Evolutionary conservation across 2,329 filamentous ascomycete genomes (phyloP).

Genomic region (Ascocoryne sarcoides): DNA sequence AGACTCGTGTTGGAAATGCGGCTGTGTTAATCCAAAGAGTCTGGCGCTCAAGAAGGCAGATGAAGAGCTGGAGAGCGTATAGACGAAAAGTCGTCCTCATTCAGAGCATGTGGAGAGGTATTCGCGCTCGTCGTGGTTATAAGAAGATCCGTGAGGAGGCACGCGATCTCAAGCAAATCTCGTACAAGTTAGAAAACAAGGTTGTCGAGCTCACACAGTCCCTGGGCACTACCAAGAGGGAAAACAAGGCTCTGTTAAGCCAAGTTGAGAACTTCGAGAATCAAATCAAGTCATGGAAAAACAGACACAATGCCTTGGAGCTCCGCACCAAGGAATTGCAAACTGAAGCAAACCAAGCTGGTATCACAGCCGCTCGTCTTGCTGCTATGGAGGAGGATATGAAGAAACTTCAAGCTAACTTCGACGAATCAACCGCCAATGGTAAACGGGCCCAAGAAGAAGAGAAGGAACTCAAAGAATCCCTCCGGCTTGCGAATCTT

Average conservation of each 20-base stretch:
- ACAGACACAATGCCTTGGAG: conserved; percentile 81
- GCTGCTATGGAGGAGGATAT: conserved; percentile 93
- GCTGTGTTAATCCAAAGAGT: conserved; percentile 82
- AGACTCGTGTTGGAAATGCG: conserved; percentile 87
- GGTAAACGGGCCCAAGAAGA: conserved; percentile 94
- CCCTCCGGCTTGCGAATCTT: conserved; percentile 65
- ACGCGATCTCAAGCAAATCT: conserved; percentile 97
- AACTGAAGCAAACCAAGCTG: conserved; percentile 92
- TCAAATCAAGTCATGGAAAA: conserved; percentile 95
- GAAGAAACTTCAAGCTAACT: conserved; percentile 78
- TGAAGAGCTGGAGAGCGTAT: conserved; percentile 79
- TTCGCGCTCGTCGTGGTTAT: conserved; percentile 70
- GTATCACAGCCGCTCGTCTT: conserved; percentile 85
- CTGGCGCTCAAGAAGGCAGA: conserved; percentile 73
- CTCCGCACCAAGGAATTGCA: conserved; percentile 88
- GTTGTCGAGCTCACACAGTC: conserved; percentile 96
- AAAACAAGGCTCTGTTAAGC: conserved; percentile 81
- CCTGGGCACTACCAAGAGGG: conserved; percentile 81
- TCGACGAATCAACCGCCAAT: conserved; percentile 82
- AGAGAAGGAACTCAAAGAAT: conserved; percentile 77
- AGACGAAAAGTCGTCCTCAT: conserved; percentile 82
- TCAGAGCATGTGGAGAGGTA: conserved; percentile 90
- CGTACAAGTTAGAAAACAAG: conserved; percentile 99
- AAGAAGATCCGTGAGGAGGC: conserved; percentile 91
- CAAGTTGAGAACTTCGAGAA: conserved; percentile 94